Base-by-base conservation (phyloP, 169 alveolate genomes). In the Plasmodium chabaudi region DNA sequence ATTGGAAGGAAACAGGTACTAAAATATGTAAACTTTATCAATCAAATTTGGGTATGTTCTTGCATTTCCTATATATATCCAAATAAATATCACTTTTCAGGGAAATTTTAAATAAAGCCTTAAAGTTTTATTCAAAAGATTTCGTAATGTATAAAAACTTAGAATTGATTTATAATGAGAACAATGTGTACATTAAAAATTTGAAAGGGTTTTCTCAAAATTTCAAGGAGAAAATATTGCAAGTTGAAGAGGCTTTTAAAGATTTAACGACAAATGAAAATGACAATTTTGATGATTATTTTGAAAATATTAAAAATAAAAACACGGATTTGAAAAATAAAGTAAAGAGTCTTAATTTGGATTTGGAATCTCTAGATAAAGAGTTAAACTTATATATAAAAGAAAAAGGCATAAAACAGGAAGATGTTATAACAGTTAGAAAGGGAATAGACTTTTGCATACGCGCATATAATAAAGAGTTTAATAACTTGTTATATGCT, bases 91-190 rank as follows among this genome's bases (percentile, higher is more conserved):
- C 59, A 34, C 21, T n/a, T 15, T 53, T 27, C 65, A 75, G 88
- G 71, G 88, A 75, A 60, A 46, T 17, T 46, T 47, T 79, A 23
- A 67, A 65, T 23, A 65, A 55, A 27, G 77, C 51, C 64, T 27
- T 79, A 46, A 82, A 82, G 46, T 82, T 82, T 67, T 82, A 82
- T 46, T 82, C 90, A 23, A 82, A 82, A 34, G 90, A 82, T 60
- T 82, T 82, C 27, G 82, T 82, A 5, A 67, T 82, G 13, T 65
- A 51, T 46, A 82, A 82, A 67, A 82, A 82, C 53, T 68, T 82
- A 60, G 84, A 82, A 27, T 60, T 82, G 9, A 82, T 82, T 67
- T 82, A 82, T 25, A 82, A 82, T 70, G 90, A 82, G 44, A 82
- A 44, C 21, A 68, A 65, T 39, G 49, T 55, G 47, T 59, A 82